Evolutionary conservation across 257 asterid genomes (phyloP), one percentile per base, ranked within the genome.

Genomic region (Gardenia jasminoides): DNA sequence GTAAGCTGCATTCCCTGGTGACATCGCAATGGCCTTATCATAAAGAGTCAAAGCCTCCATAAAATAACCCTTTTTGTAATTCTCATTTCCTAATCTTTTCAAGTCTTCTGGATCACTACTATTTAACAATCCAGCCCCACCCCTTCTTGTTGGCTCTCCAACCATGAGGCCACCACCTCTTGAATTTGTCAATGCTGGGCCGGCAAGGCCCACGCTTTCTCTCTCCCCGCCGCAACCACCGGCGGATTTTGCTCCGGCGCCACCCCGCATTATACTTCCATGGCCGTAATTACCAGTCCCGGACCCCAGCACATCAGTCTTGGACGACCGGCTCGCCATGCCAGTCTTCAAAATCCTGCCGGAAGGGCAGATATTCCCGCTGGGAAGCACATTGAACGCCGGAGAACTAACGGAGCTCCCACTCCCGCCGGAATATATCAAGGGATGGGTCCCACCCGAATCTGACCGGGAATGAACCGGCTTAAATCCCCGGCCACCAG

Each of bases 321-420:
- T 91, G 28, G 88, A 61, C 28, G 84, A 44, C 82, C 88, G 87
- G 67, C 69, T 82, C 30, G 89, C 79, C 91, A 92, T 86, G 24
- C 96, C 96, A 31, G 93, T 77, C 74, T 81, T 91, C 78, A 89
- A 10, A 48, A 88, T 64, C 89, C 87, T 56, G 44, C 98, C 97
- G 24, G 96, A 87, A 28, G 97, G 97, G 75, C 90, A 90, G 36
- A 92, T 90, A 86, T 94, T 94, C 6, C 98, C 98, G 31, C 89
- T 80, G 41, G 97, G 97, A 33, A 84, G 83, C 16, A 84, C 89
- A 64, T 85, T 87, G 16, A 80, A 67, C 7, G 88, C 16, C 17
- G 94, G 92, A 0, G 97, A 89, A 82, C 43, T 91, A 71, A 87
- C 92, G 72, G 93, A 75, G 59, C 80, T 87, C 13, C 90, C 82